phyloP scores from a whole-genome alignment of 2,329 filamentous ascomycete genomes.

The Pseudopithomyces maydicus region DNA sequence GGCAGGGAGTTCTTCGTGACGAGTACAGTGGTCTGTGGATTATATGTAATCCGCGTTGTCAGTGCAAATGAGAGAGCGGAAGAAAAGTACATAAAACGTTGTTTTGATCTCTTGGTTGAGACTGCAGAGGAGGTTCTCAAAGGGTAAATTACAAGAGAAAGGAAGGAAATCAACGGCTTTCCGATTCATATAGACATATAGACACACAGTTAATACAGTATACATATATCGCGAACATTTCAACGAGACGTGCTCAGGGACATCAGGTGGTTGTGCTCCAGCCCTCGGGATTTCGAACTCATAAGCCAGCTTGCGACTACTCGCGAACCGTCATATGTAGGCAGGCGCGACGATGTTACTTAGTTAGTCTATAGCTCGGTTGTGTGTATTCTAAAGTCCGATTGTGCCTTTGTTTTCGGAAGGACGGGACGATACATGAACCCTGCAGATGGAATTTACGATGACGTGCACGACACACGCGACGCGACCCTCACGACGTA shows the following conservation, averaged over 20 bases:
- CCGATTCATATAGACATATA: no score
- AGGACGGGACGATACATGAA: not conserved
- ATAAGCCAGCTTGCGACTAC: no score
- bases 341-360: no score
- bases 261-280: no score
- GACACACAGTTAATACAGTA: no score
- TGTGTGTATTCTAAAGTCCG: no score
- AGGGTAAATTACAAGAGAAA: not conserved
- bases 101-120: slow-evolving; percentile 75
- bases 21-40: slow-evolving; percentile 71
- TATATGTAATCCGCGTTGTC: slow-evolving; percentile 81
- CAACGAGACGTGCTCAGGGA: no score
- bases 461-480: slow-evolving; percentile 1
- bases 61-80: slow-evolving; percentile 73
- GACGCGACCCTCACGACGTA: not conserved
- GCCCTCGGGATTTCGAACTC: no score
- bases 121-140: slow-evolving; percentile 59
- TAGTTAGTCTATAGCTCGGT: no score
- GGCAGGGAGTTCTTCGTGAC: slow-evolving; percentile 83
- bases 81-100: slow-evolving; percentile 71
- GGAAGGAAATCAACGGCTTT: not conserved
- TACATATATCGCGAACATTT: no score
- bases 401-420: not conserved
- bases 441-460: not conserved
- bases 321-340: no score